These are phyloP conservation scores for Musa beccarii DNA, from an alignment of 176 grass and related monocot species.

Conservation along the genomic window DNA sequence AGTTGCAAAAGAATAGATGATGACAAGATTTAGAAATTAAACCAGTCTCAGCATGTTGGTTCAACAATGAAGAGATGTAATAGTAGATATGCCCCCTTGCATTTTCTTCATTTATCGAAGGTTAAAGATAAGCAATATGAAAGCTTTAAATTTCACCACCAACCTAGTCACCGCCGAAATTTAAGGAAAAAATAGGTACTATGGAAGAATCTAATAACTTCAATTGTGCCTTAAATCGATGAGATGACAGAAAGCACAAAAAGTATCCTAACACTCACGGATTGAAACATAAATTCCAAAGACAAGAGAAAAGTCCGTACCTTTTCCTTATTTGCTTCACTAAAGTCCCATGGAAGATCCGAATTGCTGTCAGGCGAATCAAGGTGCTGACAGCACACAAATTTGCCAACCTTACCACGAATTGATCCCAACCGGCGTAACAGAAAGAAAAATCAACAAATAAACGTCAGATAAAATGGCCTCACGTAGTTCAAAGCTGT, in stretches of 20 bases:
- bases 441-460: neutral
- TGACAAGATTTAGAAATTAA: neutral
- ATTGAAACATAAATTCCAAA: too few relatives aligned
- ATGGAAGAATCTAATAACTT: too few relatives aligned
- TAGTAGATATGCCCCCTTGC: neutral
- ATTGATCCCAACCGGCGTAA: too few relatives aligned
- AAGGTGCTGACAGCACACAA: too few relatives aligned
- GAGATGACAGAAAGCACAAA: too few relatives aligned
- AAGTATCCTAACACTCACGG: too few relatives aligned
- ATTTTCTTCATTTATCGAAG: neutral
- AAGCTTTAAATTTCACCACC: neutral
- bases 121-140: neutral
- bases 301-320: neutral
- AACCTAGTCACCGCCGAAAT: neutral
- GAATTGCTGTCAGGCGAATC: neutral
- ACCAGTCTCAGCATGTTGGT: neutral
- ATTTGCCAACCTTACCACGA: too few relatives aligned
- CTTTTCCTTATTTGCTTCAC: neutral
- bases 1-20: neutral
- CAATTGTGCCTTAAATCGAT: too few relatives aligned
- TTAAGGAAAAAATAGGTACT: neutral
- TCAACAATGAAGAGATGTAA: neutral
- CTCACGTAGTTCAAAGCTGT: constrained; percentile 19
- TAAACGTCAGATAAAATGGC: neutral
- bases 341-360: too few relatives aligned